Evolutionary conservation across 2,329 filamentous ascomycete species (phyloP).

Genomic region (Aspergillus sp.): DNA sequence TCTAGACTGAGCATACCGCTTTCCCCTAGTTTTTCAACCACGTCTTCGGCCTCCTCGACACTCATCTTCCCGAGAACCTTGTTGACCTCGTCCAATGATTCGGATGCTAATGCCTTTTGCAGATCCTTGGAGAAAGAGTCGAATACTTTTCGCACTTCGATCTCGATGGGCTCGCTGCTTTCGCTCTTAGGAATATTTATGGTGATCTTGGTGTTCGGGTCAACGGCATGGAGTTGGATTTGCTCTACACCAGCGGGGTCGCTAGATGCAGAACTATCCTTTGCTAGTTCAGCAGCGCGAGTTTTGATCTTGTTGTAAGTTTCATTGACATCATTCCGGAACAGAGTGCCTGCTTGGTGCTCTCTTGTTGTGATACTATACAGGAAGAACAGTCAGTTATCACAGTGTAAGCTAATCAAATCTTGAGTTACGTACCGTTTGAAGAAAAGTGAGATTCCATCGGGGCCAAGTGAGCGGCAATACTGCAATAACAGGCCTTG

Average conservation of each 20-base stretch:
- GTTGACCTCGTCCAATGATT: conserved; percentile 85
- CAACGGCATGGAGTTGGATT: conserved; percentile 95
- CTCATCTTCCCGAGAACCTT: conserved; percentile 85
- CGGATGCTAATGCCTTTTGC: conserved; percentile 78
- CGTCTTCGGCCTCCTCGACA: conserved; percentile 80
- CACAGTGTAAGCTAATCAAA: background rate
- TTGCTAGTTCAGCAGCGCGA: conserved; percentile 71
- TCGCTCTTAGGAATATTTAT: conserved; percentile 74
- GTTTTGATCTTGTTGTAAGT: conserved; percentile 81
- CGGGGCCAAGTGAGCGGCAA: conserved; percentile 82
- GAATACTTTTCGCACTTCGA: conserved; percentile 71
- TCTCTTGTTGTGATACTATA: conserved; percentile 74
- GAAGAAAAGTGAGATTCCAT: conserved; percentile 92
- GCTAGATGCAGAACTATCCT: conserved; percentile 54
- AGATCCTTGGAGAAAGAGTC: conserved; percentile 80
- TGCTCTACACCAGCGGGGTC: conserved; percentile 75
- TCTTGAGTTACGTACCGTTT: conserved; percentile 59
- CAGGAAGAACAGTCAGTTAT: conserved; percentile 10
- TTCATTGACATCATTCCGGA: conserved; percentile 86
- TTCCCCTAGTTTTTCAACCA: conserved; percentile 77
- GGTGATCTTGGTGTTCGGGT: conserved; percentile 87
- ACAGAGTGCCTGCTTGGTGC: conserved; percentile 87
- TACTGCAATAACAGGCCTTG: conserved; percentile 92
- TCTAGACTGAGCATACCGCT: conserved; percentile 89
- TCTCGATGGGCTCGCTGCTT: conserved; percentile 62